phyloP scores from a whole-genome alignment of 2,329 filamentous ascomycete genomes.

The Botrytis hyacinthi region DNA sequence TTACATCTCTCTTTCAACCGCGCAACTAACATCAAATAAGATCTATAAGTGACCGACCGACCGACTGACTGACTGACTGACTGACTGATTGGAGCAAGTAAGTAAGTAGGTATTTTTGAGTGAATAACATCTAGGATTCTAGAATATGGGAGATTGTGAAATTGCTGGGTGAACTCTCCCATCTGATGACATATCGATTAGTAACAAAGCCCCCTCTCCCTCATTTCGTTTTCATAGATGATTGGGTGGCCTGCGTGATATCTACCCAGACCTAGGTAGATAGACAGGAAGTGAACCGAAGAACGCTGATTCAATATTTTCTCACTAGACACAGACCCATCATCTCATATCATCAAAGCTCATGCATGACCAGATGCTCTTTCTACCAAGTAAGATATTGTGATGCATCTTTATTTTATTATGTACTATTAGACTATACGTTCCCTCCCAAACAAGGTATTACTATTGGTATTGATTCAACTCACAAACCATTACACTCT shows the following conservation, averaged over 20 bases:
- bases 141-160: too few species aligned
- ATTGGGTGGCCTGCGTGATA: neutral
- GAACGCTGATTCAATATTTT: neutral
- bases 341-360: neutral
- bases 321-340: neutral
- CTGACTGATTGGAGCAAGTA: too few species aligned
- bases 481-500: neutral
- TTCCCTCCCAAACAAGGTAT: neutral
- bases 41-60: too few species aligned
- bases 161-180: too few species aligned
- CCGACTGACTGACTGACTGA: too few species aligned
- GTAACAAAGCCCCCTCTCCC: too few species aligned
- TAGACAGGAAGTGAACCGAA: neutral
- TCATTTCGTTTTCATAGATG: neutral
- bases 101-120: too few species aligned
- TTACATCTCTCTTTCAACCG: too few species aligned
- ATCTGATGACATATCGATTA: neutral
- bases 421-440: constrained; percentile 2
- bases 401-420: neutral
- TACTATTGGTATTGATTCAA: neutral
- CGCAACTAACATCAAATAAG: too few species aligned
- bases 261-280: neutral
- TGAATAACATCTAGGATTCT: too few species aligned
- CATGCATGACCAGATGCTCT: neutral
- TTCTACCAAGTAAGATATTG: neutral